Evolutionary conservation across 306 rosid genomes (phyloP).

Genomic region (Abrus precatorius): DNA sequence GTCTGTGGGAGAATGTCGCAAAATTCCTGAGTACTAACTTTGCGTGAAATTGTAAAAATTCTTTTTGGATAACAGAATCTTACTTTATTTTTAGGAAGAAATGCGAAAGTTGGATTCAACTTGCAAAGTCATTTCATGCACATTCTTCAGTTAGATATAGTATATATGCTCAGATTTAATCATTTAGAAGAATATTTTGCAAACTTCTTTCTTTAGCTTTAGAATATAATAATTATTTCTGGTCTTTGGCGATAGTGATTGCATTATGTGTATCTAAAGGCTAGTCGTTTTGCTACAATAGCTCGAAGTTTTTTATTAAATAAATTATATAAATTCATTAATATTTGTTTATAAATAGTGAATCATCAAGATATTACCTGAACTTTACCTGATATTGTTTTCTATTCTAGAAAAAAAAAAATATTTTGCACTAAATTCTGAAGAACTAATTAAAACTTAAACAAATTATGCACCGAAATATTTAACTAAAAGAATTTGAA

Average conservation of each 20-base stretch:
- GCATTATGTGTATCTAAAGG: too few relatives aligned
- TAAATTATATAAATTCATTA: too few relatives aligned
- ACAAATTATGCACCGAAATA: background rate
- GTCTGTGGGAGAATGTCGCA: background rate
- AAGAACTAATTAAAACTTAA: background rate
- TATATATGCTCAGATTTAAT: background rate
- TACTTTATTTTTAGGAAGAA: background rate
- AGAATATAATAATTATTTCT: too few relatives aligned
- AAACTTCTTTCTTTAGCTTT: background rate
- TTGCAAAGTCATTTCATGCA: constrained; percentile 13
- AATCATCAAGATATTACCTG: too few relatives aligned
- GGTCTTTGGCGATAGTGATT: too few relatives aligned
- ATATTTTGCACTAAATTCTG: too few relatives aligned
- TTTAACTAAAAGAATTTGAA: too few relatives aligned
- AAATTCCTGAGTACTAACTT: background rate
- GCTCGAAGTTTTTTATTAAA: too few relatives aligned
- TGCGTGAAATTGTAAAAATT: constrained; percentile 6
- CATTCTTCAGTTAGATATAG: background rate
- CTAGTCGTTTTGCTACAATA: too few relatives aligned
- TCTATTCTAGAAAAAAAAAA: too few relatives aligned
- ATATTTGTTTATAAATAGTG: too few relatives aligned
- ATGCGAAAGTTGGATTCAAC: background rate
- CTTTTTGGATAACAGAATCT: background rate
- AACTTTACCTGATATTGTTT: background rate
- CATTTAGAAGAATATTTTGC: background rate